Evolutionary conservation across 495 filamentous ascomycete species (phyloP), one percentile per base, ranked within the genome.

Genomic region (Tuber indicum): DNA sequence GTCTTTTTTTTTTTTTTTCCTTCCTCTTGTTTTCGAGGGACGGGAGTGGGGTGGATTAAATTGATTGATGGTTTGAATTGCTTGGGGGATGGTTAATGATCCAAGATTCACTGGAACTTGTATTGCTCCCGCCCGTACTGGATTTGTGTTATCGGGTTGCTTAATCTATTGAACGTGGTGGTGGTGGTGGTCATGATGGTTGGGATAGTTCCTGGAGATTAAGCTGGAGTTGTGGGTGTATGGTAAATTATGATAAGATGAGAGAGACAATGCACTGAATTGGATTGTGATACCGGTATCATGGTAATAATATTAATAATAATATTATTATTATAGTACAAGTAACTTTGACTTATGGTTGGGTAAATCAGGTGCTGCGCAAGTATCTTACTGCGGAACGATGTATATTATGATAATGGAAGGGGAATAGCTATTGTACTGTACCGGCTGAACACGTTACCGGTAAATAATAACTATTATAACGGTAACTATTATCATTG

Each of bases 161-260:
- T 62, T 9, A 62, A 62, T n/a, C 3, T 3, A 62, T 66, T 66
- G 58, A 32, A 66, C n/a, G 47, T 23, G 8, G 47, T n/a, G 62
- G 70, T 76, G 58, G 49, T 69, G 45, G 74, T 44, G 66, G 75
- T 75, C 19, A 73, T n/a, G n/a, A 23, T 49, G 74, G 39, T 2
- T 3, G 69, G 26, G 43, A 21, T 62, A 46, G 69, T 41, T 36
- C 39, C 42, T 39, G 74, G 45, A 52, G 71, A 74, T 69, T 45
- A 75, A 47, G 76, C 26, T 21, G 23, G 45, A 21, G 41, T 3
- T 74, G 26, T 58, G 71, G 14, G n/a, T 75, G 17, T 58, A 72
- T 43, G 21, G 19, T 32, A 12, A 10, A n/a, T 52, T 58, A 26
- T 26, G 49, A 58, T 58, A 58, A 58, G 49, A 58, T 62, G 10